Percentiles rank a stretch among this genome's conserved stretches.
Conservation (phyloP, 2,329 filamentous ascomycete species). For the Purpureocillium takamizusanense region DNA sequence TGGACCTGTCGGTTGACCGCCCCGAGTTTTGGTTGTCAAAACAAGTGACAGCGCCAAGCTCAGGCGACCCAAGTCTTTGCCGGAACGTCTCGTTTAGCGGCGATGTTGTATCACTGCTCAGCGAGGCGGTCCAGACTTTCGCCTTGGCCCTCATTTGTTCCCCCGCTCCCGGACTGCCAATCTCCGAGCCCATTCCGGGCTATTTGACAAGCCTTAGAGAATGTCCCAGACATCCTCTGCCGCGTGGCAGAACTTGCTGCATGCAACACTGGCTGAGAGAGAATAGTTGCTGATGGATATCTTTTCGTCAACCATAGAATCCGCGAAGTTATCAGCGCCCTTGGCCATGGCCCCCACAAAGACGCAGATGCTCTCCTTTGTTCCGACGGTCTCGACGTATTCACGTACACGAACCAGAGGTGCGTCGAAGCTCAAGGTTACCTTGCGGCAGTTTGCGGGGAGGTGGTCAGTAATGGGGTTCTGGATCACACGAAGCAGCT, state of each 20-base stretch:
- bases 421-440: constrained; percentile 91
- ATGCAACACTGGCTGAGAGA: constrained; percentile 92
- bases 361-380: constrained; percentile 90
- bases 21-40: constrained; percentile 79
- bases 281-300: constrained; percentile 99
- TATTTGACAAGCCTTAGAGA: constrained; percentile 44
- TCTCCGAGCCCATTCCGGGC: too few relatives aligned
- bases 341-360: constrained; percentile 99
- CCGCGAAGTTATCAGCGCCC: constrained; percentile 89
- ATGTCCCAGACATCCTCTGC: constrained; percentile 95
- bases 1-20: constrained; percentile 69
- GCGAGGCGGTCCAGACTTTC: constrained; percentile 20
- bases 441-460: constrained; percentile 93
- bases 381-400: constrained; percentile 70
- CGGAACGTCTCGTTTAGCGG: constrained; percentile 22
- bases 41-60: constrained; percentile 67
- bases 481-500: constrained; percentile 92
- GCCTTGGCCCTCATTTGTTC: constrained; percentile 7
- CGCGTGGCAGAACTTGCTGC: constrained; percentile 98
- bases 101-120: constrained; percentile 66
- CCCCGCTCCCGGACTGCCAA: too few relatives aligned
- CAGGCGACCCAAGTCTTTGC: constrained; percentile 53
- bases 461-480: constrained; percentile 97
- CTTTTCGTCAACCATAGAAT: constrained; percentile 89
- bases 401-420: constrained; percentile 79